Evolutionary conservation across 192 early-diverging fungal species (phyloP), one percentile per base, ranked within the genome.

Genomic region (Entomortierella chlamydospora): DNA sequence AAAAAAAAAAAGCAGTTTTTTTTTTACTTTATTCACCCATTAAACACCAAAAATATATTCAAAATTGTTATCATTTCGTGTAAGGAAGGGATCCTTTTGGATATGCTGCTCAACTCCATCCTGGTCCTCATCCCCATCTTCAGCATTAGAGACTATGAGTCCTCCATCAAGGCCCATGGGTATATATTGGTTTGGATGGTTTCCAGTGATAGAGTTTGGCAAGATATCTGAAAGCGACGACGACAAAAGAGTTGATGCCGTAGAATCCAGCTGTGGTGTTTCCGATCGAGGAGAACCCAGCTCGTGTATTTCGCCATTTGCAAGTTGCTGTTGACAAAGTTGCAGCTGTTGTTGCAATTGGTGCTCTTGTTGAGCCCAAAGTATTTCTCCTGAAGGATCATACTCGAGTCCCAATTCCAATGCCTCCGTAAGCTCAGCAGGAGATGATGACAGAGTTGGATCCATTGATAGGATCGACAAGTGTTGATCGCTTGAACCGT

Each of bases 291-390:
- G 64, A 9, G 61, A 63, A 12, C 50, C n/a, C 5, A 18, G 45
- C 4, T 33, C 28, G 11, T 17, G 42, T 43, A 30, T 29, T 6
- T 57, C 52, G 25, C 18, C 34, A 30, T 34, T 2, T 28, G 23
- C 20, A 39, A 41, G 45, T 29, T 51, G 53, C 20, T 39, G 47
- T 26, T 58, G 62, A 17, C 30, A 41, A 11, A 45, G 47, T 28
- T 60, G 47, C 26, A 49, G 8, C 23, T 64, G 61, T 29, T 63
- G 41, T 49, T 56, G 73, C 30, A 64, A 43, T 26, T 56, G 55
- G 8, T 64, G 74, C 29, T 70, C 60, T 33, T 77, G 65, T 12
- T 68, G 73, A 0, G 62, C 30, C 74, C 74, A 78, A 3, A 69
- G 28, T 5, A 61, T 53, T 15, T 69, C 67, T 28, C 29, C 52